Conservation (phyloP, 169 alveolate genomes). For the Plasmodium gonderi region DNA sequence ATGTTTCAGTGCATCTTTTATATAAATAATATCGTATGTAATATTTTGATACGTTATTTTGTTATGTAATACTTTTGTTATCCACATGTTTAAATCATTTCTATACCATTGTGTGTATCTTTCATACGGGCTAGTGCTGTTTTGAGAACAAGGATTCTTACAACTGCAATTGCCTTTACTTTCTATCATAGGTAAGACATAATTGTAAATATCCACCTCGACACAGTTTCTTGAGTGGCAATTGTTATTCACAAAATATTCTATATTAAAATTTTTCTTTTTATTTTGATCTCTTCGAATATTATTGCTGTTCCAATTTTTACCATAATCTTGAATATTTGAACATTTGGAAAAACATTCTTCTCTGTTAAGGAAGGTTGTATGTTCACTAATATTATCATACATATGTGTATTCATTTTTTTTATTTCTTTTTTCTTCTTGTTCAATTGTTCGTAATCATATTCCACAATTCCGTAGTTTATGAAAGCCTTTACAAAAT, state of each 20-base stretch:
- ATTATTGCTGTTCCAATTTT: background rate
- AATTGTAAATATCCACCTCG: background rate
- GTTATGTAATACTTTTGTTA: constrained; percentile 18
- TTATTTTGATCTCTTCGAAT: background rate
- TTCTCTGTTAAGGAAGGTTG: background rate
- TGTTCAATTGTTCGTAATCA: background rate
- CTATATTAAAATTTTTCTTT: background rate
- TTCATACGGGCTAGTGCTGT: background rate
- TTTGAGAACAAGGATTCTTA: background rate
- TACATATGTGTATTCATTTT: background rate
- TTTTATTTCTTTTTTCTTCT: constrained; percentile 6
- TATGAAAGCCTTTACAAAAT: constrained; percentile 41
- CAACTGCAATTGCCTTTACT: background rate
- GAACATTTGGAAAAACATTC: background rate
- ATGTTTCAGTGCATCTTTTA: constrained; percentile 63
- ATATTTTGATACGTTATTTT: constrained; percentile 35
- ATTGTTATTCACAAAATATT: background rate
- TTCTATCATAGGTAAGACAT: background rate
- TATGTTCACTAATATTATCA: background rate
- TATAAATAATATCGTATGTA: constrained; percentile 53
- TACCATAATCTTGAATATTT: background rate
- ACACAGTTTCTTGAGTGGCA: background rate
- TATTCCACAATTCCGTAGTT: constrained; percentile 62
- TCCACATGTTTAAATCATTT: background rate
- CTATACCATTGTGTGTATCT: constrained; percentile 61